phyloP scores from a whole-genome alignment of 2,329 filamentous ascomycete species.

The Pseudopithomyces maydicus region DNA sequence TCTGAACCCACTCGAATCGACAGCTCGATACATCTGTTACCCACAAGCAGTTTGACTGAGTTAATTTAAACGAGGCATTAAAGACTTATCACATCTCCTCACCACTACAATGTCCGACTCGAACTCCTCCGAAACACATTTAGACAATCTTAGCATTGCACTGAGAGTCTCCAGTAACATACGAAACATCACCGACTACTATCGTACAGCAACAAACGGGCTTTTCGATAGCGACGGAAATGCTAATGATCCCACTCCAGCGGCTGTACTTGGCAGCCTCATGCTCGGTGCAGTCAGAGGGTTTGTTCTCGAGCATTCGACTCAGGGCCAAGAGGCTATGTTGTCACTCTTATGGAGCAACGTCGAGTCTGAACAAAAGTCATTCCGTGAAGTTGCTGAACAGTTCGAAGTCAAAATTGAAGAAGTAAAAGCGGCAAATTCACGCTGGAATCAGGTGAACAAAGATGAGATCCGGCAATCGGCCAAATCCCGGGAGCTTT shows the following conservation, averaged over 20 bases:
- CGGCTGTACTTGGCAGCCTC: neutral
- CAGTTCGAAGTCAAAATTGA: neutral
- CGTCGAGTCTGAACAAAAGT: neutral
- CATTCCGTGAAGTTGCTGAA: neutral
- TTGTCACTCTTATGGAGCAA: neutral
- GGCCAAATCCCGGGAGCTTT: no score
- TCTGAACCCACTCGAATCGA: no score
- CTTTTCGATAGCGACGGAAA: neutral
- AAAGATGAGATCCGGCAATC: neutral
- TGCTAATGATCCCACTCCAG: neutral
- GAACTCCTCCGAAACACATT: no score
- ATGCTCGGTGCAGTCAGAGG: neutral
- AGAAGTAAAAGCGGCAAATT: neutral
- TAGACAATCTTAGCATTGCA: neutral
- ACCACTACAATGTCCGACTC: no score
- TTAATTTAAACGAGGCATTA: no score
- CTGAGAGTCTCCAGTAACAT: neutral
- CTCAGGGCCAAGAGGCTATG: neutral
- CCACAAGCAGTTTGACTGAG: no score
- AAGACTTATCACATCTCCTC: no score
- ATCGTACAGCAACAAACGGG: neutral
- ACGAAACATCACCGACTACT: neutral
- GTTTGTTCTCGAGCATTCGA: neutral
- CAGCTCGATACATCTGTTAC: no score
- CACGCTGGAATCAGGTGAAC: neutral